Evolutionary conservation across 2,329 filamentous ascomycete genomes (phyloP).

Genomic region (Xylariaceae sp.): DNA sequence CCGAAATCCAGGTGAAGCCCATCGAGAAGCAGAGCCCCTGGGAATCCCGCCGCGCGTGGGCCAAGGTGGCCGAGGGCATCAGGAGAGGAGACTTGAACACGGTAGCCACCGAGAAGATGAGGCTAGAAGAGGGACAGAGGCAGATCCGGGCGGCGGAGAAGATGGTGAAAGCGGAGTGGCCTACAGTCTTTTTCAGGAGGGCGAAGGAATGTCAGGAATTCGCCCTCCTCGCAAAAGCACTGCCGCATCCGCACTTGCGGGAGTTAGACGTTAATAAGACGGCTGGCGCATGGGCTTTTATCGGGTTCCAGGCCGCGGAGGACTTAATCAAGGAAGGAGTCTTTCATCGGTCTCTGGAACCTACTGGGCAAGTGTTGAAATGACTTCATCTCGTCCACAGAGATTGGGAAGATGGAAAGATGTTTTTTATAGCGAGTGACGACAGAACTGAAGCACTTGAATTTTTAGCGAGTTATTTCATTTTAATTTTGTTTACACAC

Average conservation of each 20-base stretch:
- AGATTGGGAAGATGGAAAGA: no score
- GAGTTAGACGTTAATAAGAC: constrained; percentile 13
- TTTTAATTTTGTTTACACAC: no score
- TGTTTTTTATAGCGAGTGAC: no score
- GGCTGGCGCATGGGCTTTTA: constrained; percentile 21
- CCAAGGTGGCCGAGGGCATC: constrained; percentile 17
- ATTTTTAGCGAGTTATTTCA: no score
- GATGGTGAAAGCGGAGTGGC: constrained; percentile 18
- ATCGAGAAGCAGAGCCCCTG: constrained; percentile 20
- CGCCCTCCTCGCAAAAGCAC: constrained; percentile 15
- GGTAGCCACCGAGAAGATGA: constrained; percentile 15
- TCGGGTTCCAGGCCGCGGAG: constrained; percentile 19
- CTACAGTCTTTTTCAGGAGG: constrained; percentile 20
- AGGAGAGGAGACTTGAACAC: constrained; percentile 13
- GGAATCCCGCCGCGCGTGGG: constrained; percentile 25
- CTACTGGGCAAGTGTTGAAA: constrained; percentile 13
- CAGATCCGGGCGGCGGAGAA: constrained; percentile 20
- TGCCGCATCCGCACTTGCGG: constrained; percentile 14
- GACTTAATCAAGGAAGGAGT: constrained; percentile 16
- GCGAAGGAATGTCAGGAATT: constrained; percentile 13
- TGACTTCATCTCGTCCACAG: no score
- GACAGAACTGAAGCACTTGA: no score
- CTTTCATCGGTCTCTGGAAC: constrained; percentile 14
- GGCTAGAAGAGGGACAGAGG: constrained; percentile 23
- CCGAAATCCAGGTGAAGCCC: constrained; percentile 7